These are phyloP conservation scores for Fraxinus ornus DNA, from an alignment of 305 asterid species.

Conservation along the genomic window DNA sequence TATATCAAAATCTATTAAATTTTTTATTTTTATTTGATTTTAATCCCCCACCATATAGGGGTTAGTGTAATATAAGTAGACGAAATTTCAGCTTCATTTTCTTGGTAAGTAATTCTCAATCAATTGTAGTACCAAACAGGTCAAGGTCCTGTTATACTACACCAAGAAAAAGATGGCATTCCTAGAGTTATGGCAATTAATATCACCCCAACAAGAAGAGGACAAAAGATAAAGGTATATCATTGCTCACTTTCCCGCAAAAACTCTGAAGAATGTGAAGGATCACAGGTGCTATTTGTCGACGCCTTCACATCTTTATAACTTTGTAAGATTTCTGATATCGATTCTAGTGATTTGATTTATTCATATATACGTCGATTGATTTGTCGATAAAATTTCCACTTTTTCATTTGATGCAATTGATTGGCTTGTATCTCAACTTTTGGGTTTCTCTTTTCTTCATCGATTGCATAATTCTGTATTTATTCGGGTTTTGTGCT, in stretches of 20 bases:
- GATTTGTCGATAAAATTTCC: neutral
- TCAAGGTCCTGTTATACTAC: neutral
- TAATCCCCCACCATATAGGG: too few species aligned
- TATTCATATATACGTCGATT: neutral
- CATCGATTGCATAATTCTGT: neutral
- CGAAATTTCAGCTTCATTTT: neutral
- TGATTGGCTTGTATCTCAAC: neutral
- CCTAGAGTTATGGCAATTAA: neutral
- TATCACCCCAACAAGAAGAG: too few species aligned
- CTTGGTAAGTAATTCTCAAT: neutral
- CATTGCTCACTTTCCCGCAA: neutral
- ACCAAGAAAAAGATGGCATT: neutral
- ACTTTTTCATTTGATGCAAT: neutral
- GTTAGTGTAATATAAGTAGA: too few species aligned
- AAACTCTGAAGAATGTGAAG: neutral
- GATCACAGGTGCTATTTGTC: neutral
- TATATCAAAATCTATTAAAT: too few species aligned
- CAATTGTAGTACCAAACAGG: neutral
- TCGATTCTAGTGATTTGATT: neutral
- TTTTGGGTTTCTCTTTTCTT: neutral
- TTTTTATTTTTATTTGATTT: too few species aligned
- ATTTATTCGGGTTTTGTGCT: neutral
- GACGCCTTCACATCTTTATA: neutral
- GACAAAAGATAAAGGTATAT: too few species aligned
- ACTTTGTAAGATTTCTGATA: neutral